Evolutionary conservation across 2,329 filamentous ascomycete species (phyloP).

Genomic region (Xylaria digitata): DNA sequence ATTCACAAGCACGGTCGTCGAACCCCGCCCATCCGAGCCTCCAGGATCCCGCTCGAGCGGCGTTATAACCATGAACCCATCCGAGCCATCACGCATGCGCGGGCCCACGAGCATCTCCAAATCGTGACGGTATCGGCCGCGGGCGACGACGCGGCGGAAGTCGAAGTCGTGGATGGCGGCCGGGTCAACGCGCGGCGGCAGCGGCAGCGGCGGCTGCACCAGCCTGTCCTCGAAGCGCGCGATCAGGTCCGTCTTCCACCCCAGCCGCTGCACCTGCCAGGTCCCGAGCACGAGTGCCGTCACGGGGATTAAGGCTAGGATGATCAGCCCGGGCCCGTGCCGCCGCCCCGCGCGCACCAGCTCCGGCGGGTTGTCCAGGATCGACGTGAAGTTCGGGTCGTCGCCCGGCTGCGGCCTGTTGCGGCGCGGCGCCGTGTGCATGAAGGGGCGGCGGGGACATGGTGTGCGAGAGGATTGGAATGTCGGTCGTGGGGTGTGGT

Average conservation of each 20-base stretch:
- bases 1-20: slow-evolving; percentile 80
- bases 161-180: slow-evolving; percentile 89
- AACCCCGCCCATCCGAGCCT: slow-evolving; percentile 3
- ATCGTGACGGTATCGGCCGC: slow-evolving; percentile 82
- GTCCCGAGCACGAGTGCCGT: slow-evolving; percentile 91
- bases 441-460: slow-evolving; percentile 46
- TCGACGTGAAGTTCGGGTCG: slow-evolving; percentile 82
- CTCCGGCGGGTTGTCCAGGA: slow-evolving; percentile 85
- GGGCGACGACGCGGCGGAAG: slow-evolving; percentile 83
- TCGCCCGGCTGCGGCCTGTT: slow-evolving; percentile 66
- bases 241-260: slow-evolving; percentile 93
- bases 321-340: slow-evolving; percentile 83
- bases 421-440: slow-evolving; percentile 49
- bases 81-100: slow-evolving; percentile 85
- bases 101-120: slow-evolving; percentile 97
- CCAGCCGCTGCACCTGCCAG: slow-evolving; percentile 93
- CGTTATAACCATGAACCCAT: slow-evolving; percentile 92
- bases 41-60: slow-evolving; percentile 78
- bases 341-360: slow-evolving; percentile 78
- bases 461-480: slow-evolving; percentile 20
- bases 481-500: slow-evolving; percentile 19
- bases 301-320: slow-evolving; percentile 88
- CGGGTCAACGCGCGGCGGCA: slow-evolving; percentile 86
- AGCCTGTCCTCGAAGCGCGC: slow-evolving; percentile 93
- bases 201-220: slow-evolving; percentile 82